Evolutionary conservation across 2,329 filamentous ascomycete genomes (phyloP), one percentile per base, ranked within the genome.

Genomic region (Xylaria sp.): DNA sequence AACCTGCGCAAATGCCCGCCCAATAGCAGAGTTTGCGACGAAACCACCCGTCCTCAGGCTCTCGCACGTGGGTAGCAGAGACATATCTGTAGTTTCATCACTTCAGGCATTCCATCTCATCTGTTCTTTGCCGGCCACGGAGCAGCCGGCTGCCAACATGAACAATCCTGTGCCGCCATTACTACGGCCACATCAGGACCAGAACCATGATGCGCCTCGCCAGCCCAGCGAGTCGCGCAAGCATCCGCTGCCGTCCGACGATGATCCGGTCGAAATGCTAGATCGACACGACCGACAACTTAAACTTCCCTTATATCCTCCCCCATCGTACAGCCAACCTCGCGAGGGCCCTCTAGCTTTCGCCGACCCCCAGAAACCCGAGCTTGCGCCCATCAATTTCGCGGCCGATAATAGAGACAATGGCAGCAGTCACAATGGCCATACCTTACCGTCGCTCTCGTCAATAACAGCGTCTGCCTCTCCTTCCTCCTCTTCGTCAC

Each of bases 161-260:
- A 39, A 65, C 67, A 81, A 81, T 84, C 84, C 84, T 82, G 84
- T 85, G 83, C 79, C 83, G 83, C 79, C 83, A 74, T 75, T 78
- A 64, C 75, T 75, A 67, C 77, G 69, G 70, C 74, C 75, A 75
- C 71, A 64, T 74, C 73, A 73, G 67, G 72, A 77, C 65, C 76
- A 68, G 54, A 73, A 77, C 66, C 72, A 74, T 60, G 68, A 66
- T 18, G 18, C 36, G 20, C 60, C 61, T 54, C 59, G 36, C 28
- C 46, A 67, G 46, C 59, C 61, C 5, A 46, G 20, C 15, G 67
- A 71, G 25, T 67, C 59, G 49, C 71, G 62, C 48, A 76, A 75
- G 64, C 75, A 77, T 13, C 60, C 70, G 36, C 70, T 77, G 48
- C 66, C 74, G 31, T 62, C 71, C 18, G 49, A 73, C 68, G 62